Evolutionary conservation across 2,329 filamentous ascomycete species (phyloP).

Genomic region (Aspergillus fructus): DNA sequence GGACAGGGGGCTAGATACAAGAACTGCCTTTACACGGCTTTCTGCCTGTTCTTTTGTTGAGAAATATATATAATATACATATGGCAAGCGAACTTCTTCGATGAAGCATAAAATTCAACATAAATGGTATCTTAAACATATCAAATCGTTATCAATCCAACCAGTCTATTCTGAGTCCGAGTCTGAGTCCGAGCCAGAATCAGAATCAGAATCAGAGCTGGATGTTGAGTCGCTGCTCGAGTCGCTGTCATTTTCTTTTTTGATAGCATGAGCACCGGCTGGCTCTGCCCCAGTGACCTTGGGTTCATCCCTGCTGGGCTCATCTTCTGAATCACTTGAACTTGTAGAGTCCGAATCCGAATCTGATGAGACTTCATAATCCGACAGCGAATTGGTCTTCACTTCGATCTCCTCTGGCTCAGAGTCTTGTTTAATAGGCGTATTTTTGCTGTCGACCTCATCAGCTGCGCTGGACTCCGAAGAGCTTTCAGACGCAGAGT

Average conservation of each 20-base stretch:
- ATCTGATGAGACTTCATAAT: not conserved
- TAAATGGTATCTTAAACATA: constrained; percentile 2
- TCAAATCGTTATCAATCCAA: not conserved
- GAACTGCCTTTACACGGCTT: too few relatives aligned
- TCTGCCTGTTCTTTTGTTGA: too few relatives aligned
- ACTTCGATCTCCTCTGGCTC: too few relatives aligned
- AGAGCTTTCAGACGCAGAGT: not conserved
- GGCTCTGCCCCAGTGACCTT: not conserved
- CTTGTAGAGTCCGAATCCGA: not conserved
- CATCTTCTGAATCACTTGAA: not conserved
- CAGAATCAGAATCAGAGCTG: not conserved
- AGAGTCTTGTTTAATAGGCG: not conserved
- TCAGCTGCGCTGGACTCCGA: not conserved
- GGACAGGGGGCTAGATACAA: too few relatives aligned
- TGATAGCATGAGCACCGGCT: too few relatives aligned
- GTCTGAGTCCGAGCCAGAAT: too few relatives aligned
- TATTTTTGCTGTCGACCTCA: not conserved
- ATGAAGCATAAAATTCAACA: not conserved
- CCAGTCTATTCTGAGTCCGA: not conserved
- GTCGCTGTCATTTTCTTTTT: not conserved
- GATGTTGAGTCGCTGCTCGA: not conserved
- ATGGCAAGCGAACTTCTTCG: too few relatives aligned
- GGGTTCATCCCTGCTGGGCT: not conserved
- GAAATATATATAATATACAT: not conserved
- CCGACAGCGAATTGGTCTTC: not conserved